Conservation (phyloP, 345 rosid species). For the Eucalyptus guilfoylei region DNA sequence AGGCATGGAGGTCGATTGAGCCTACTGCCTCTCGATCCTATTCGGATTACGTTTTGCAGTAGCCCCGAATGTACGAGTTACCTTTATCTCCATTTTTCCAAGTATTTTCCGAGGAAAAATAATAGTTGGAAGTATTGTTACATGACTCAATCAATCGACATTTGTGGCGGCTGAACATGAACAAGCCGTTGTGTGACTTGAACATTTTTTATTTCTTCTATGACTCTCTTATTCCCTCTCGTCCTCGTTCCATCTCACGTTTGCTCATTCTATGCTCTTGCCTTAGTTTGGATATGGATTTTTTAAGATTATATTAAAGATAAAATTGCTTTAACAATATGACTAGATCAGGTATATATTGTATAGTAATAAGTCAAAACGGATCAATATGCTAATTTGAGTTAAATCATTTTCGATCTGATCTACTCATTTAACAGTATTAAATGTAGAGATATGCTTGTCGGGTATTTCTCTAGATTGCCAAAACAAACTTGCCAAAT, state of each 20-base stretch:
- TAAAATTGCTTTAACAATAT: no score
- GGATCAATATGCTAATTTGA: not conserved
- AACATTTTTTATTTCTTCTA: no score
- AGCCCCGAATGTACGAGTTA: not conserved
- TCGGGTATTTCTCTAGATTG: not conserved
- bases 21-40: not conserved
- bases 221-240: no score
- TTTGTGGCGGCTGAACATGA: no score
- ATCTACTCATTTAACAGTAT: no score
- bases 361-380: no score
- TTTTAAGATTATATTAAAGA: no score
- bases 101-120: not conserved
- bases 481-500: not conserved
- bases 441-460: not conserved
- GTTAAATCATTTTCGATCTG: no score
- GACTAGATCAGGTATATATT: no score
- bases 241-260: accelerated
- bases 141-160: not conserved
- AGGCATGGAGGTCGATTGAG: not conserved
- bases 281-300: not conserved
- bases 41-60: not conserved
- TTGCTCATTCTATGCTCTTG: no score
- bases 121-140: not conserved
- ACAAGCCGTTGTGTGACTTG: no score
- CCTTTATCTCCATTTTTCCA: not conserved